Percentiles rank a stretch among this genome's conserved stretches.
Conservation (phyloP, 2,329 filamentous ascomycete species). For the Acrodontium crateriforme region DNA sequence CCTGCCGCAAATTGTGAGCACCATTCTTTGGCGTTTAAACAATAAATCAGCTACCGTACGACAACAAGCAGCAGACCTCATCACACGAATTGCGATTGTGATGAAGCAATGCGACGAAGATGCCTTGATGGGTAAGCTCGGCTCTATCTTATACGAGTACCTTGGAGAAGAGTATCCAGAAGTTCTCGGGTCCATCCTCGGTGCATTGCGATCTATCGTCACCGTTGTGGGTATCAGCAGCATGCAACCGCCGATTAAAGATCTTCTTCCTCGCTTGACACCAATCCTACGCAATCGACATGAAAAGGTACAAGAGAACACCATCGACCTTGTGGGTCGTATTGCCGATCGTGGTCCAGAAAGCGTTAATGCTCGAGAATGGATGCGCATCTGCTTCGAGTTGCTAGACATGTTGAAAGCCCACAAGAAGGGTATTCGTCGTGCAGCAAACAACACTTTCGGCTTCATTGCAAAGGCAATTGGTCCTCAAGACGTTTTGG, state of each 20-base stretch:
- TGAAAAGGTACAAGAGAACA: constrained; percentile 98
- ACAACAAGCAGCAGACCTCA: constrained; percentile 91
- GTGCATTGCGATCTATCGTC: constrained; percentile 87
- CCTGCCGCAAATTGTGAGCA: constrained; percentile 89
- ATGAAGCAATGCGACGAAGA: constrained; percentile 99
- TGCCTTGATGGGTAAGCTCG: constrained; percentile 86
- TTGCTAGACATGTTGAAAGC: constrained; percentile 98
- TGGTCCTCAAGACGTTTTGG: constrained; percentile 90
- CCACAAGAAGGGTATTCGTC: constrained; percentile 97
- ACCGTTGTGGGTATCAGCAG: constrained; percentile 95
- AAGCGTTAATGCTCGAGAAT: constrained; percentile 90
- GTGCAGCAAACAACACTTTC: constrained; percentile 98
- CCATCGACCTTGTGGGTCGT: constrained; percentile 92
- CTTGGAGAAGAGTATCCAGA: constrained; percentile 97
- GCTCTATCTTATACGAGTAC: constrained; percentile 92
- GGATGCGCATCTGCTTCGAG: constrained; percentile 99
- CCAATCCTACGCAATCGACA: constrained; percentile 97
- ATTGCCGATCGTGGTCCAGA: constrained; percentile 95
- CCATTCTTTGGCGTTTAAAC: constrained; percentile 90
- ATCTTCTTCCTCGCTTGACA: constrained; percentile 83
- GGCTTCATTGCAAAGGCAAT: constrained; percentile 99
- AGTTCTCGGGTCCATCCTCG: constrained; percentile 89
- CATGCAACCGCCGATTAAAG: constrained; percentile 97
- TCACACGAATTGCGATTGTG: constrained; percentile 92
- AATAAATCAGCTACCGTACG: constrained; percentile 96